phyloP scores from a whole-genome alignment of 1,284 basidiomycete species.

The Fomes fomentarius region DNA sequence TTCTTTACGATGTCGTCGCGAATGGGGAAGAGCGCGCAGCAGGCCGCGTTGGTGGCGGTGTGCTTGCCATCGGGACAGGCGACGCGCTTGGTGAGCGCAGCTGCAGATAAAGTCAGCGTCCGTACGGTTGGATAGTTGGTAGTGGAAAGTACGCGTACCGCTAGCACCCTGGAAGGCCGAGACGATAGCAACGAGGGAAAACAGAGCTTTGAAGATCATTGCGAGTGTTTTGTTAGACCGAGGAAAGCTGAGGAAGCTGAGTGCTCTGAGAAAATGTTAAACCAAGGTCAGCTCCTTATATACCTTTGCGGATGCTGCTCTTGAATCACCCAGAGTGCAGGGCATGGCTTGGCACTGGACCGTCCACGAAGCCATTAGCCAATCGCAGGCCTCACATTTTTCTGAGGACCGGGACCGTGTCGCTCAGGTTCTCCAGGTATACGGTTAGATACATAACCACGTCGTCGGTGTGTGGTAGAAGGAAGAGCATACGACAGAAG shows the following conservation, averaged over 20 bases:
- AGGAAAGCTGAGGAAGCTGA: not conserved
- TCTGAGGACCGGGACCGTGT: too few species aligned
- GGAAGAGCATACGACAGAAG: too few species aligned
- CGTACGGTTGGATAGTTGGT: not conserved
- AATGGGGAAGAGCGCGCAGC: constrained; percentile 39
- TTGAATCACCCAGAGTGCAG: too few species aligned
- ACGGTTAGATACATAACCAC: too few species aligned
- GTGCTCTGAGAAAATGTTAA: not conserved
- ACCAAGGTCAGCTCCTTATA: not conserved
- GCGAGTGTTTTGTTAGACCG: not conserved
- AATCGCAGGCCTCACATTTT: too few species aligned
- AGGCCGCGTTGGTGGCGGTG: constrained; percentile 38
- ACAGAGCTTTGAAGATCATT: constrained; percentile 2
- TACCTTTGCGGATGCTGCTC: not conserved
- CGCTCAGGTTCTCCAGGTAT: too few species aligned
- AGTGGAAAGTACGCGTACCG: not conserved
- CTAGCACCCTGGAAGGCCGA: not conserved
- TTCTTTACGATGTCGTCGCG: constrained; percentile 1
- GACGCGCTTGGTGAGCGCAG: constrained; percentile 18
- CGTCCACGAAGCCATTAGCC: too few species aligned
- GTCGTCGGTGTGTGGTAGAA: too few species aligned
- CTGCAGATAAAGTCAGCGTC: not conserved
- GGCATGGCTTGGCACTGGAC: too few species aligned
- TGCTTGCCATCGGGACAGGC: constrained; percentile 23
- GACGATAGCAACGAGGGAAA: constrained; percentile 1